Evolutionary conservation across 2,329 filamentous ascomycete species (phyloP), one percentile per base, ranked within the genome.

Genomic region (Stagonosporopsis rhizophila): DNA sequence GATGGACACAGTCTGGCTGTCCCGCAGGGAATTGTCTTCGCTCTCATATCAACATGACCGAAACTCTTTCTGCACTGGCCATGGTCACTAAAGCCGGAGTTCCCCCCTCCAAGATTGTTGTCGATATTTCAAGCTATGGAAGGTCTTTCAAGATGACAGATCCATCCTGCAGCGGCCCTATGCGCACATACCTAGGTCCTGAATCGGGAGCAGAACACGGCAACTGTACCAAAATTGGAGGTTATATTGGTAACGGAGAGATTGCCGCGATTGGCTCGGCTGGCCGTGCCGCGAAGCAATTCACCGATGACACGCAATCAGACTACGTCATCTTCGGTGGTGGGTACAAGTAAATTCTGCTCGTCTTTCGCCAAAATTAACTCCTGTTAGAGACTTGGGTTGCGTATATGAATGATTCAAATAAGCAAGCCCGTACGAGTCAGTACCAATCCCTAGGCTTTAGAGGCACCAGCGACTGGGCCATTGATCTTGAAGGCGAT

Each of bases 1-100:
- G 71, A 0, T 51, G 50, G 12, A 58, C 2, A n/a, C n/a, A n/a
- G n/a, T n/a, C n/a, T n/a, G 75, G 73, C 8, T 80, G 77, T 49
- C 19, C 45, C 1, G 44, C 34, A 15, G 71, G 70, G 7, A 63
- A 71, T 30, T 73, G 69, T 44, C 52, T 72, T 1, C 64, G 77
- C 2, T 69, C 62, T 2, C 72, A 78, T 38, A 65, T 79, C 25
- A 79, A 79, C 60, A 28, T 65, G n/a, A 79, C 77, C 0, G 75
- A 78, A 51, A 78, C 73, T 0, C 46, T 61, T 2, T 47, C 60
- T 2, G 57, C 75, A 1, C 59, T 79, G 0, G 58, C 69, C 23
- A 79, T 79, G 72, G 70, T 78, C 48, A 80, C 77, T 8, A 75
- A 77, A 34, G 62, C 61, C 19, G 65, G 65, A 34, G 71, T 70